Evolutionary conservation across 441 rosid species (phyloP).

Genomic region (Adansonia grandidieri): DNA sequence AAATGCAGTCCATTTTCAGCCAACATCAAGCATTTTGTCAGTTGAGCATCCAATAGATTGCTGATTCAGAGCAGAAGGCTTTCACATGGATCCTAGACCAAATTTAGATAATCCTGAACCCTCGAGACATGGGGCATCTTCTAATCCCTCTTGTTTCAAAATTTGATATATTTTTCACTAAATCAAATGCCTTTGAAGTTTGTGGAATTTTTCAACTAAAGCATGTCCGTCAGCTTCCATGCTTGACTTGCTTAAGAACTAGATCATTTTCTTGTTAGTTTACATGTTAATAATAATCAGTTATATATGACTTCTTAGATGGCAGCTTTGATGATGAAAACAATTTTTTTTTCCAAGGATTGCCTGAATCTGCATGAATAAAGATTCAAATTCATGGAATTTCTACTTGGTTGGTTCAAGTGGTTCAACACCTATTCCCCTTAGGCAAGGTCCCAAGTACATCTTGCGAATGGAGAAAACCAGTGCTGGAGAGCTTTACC

Average conservation of each 20-base stretch:
- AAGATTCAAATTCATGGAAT: too few relatives aligned
- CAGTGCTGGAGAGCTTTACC: too few relatives aligned
- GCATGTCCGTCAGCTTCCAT: constrained; percentile 30
- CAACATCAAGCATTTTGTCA: background rate
- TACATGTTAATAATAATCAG: background rate
- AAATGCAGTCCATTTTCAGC: too few relatives aligned
- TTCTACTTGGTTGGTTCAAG: too few relatives aligned
- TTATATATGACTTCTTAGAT: background rate
- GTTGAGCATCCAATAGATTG: constrained; percentile 12
- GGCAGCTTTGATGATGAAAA: background rate
- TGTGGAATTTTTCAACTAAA: constrained; percentile 35
- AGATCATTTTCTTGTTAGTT: background rate
- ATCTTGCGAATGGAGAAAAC: too few relatives aligned
- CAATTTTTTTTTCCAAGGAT: background rate
- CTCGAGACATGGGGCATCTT: constrained; percentile 23
- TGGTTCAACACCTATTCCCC: too few relatives aligned
- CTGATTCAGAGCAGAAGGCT: background rate
- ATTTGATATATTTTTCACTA: constrained; percentile 6
- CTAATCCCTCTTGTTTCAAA: constrained; percentile 12
- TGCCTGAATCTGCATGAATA: background rate
- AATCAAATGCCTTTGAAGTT: constrained; percentile 38
- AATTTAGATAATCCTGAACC: background rate
- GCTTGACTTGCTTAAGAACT: background rate
- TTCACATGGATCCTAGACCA: background rate
- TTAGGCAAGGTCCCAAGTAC: too few relatives aligned